Evolutionary conservation across 164 flowering plant species (phyloP), one percentile per base, ranked within the genome.

Genomic region (Cinnamomum chago): DNA sequence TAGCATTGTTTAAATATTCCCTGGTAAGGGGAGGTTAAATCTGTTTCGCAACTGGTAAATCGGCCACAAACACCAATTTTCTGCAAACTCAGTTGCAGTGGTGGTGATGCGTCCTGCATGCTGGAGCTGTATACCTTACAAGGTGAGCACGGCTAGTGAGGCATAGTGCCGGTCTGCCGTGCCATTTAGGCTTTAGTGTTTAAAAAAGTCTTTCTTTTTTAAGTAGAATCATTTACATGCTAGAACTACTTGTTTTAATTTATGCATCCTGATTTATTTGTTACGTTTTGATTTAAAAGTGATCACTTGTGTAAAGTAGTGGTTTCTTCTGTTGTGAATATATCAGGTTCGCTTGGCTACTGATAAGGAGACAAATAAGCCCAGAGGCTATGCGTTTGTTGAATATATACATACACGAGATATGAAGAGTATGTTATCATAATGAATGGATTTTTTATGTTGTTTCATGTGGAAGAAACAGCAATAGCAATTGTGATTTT

Each of bases 141-240:
- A 95, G 99, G 99, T 93, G 99, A 91, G 97, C 97, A 92, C 95
- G 97, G 97, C 97, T 90, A 87, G 86, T 85, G 80, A 87, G 97
- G 98, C 93, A 82, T 88, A 88, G 84, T 85, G 97, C 98, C 97
- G 87, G 86, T 83, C 87, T 90, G 95, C 97, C 97, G 97, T 93
- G 98, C 99, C 92, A 81, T 85, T 84, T 81, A 83, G 94, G 87
- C 83, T 82, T 82, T 78, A 73, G 28, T 52, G 75, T 66, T 75
- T 77, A 67, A 30, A 28, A 68, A 71, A 7, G 18, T 28, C 15
- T 30, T 20, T 40, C 35, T 40, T 40, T 9, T 40, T n/a, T 2
- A 35, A 40, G 35, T 67, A 71, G 60, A 72, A 22, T 58, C n/a
- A 40, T 62, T 55, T 66, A 58, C 60, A 15, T 24, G 68, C 50